Base-by-base conservation (phyloP, 495 filamentous ascomycete genomes). In the Annulohypoxylon nitens region DNA sequence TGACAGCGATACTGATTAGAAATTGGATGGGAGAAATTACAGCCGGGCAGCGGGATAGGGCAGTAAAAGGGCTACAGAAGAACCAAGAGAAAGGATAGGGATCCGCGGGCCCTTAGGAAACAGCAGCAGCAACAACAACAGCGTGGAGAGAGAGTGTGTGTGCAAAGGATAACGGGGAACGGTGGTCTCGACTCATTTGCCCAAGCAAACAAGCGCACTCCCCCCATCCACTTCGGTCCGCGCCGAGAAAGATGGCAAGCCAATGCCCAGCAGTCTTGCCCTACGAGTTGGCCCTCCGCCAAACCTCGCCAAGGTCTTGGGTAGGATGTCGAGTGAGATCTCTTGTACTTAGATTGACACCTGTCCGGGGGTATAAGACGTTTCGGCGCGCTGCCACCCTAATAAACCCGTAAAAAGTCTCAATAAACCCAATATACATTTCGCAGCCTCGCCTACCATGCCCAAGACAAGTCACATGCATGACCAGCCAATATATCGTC, bases 271-370 rank as follows among this genome's bases (percentile, higher is more conserved):
- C 48, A 16, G 51, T 37, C 5, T 45, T 36, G n/a, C 72, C 54
- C 64, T 55, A 48, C 0, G 30, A 64, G 34, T 67, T 70, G 67
- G 60, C 63, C 63, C 64, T 71, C 63, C 63, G 60, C 72, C 67
- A 71, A 67, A 71, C 53, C 25, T 63, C 41, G 67, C 72, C 72
- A 75, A 71, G 72, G 63, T 50, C 67, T 75, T 75, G 67, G 72
- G 72, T 74, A 36, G 66, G 55, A 70, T 67, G 66, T 62, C 36
- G 54, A 54, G 47, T 48, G 41, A 70, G 71, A 74, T 74, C 61
- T 74, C 50, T 33, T 14, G 55, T 66, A 43, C 53, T 53, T 55
- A 64, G 55, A 69, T 69, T 73, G 60, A 12, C 36, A 4, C 65
- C 37, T 47, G 57, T 58, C 48, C 36, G 50, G 65, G 55, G 48